Evolutionary conservation across 2,329 filamentous ascomycete genomes (phyloP), one percentile per base, ranked within the genome.

Genomic region (Capronia epimyces): DNA sequence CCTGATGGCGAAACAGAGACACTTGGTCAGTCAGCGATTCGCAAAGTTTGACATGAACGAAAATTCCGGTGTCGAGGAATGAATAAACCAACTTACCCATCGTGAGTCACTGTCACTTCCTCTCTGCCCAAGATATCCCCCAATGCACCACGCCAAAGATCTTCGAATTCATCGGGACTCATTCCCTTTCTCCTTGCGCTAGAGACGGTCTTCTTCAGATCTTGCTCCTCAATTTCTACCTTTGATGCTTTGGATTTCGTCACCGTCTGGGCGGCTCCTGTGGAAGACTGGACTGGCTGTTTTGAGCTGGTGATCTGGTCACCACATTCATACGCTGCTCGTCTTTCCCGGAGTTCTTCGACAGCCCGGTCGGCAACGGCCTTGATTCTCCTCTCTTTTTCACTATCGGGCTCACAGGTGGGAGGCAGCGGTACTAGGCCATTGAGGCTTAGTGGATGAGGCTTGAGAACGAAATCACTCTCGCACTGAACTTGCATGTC

Each of bases 391-490:
- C 88, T 82, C 6, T 86, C 88, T 68, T 95, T 96, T 63, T 94
- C 89, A 54, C 89, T 89, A 67, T 98, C 94, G 0, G 93, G 87
- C 69, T 96, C 91, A 68, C 93, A 98, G 3, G 88, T 90, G 1
- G 94, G 91, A 4, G 90, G 83, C 7, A 98, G 72, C 6, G 93
- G 93, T 3, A 97, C 64, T 2, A 94, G 65, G 0, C 93, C 90
- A 43, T 84, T 83, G 0, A 96, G 67, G 0, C 89, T 85, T 18
- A 97, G 75, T 1, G 91, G 90, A 66, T 97, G 91, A 1, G 83
- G 80, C 63, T 86, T 86, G 31, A 93, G 76, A 41, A 98, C 79
- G 64, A 95, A 98, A 65, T 91, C 93, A 46, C 80, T 77, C 61
- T 96, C 89, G 68, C 93, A 98, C 21, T 80, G 78, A 7, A 87